Evolutionary conservation across 306 rosid genomes (phyloP).

Genomic region (Vigna mungo): DNA sequence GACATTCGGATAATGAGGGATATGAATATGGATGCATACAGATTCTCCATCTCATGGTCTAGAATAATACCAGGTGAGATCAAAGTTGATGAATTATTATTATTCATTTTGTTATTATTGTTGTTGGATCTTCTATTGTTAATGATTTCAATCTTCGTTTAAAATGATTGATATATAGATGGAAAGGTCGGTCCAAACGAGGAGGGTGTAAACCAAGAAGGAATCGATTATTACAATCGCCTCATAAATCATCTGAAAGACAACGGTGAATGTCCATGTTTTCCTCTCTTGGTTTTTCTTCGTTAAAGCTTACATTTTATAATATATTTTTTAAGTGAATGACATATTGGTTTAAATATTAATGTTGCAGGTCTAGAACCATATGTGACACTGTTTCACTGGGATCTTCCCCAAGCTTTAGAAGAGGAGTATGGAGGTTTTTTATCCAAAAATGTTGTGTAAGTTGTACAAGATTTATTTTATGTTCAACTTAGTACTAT

Average conservation of each 20-base stretch:
- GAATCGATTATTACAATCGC: constrained; percentile 59
- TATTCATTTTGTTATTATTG: neutral
- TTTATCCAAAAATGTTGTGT: constrained; percentile 55
- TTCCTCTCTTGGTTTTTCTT: neutral
- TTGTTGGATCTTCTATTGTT: neutral
- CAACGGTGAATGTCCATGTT: neutral
- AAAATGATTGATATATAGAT: constrained; percentile 31
- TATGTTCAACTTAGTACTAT: too few species aligned
- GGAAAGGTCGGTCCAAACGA: constrained; percentile 45
- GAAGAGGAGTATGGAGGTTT: constrained; percentile 73
- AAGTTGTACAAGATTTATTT: constrained; percentile 46
- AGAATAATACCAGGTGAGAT: constrained; percentile 67
- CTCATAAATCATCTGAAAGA: constrained; percentile 62
- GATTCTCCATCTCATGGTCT: constrained; percentile 82
- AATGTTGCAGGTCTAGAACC: constrained; percentile 47
- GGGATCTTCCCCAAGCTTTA: constrained; percentile 74
- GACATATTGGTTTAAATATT: neutral
- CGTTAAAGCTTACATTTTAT: neutral
- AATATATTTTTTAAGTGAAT: neutral
- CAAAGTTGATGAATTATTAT: neutral
- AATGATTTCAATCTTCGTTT: neutral
- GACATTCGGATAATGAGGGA: constrained; percentile 64
- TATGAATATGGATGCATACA: constrained; percentile 62
- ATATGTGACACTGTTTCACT: constrained; percentile 71
- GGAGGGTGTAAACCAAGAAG: constrained; percentile 61